phyloP scores from a whole-genome alignment of 2,329 filamentous ascomycete genomes.

The Sphaerulina populicola region DNA sequence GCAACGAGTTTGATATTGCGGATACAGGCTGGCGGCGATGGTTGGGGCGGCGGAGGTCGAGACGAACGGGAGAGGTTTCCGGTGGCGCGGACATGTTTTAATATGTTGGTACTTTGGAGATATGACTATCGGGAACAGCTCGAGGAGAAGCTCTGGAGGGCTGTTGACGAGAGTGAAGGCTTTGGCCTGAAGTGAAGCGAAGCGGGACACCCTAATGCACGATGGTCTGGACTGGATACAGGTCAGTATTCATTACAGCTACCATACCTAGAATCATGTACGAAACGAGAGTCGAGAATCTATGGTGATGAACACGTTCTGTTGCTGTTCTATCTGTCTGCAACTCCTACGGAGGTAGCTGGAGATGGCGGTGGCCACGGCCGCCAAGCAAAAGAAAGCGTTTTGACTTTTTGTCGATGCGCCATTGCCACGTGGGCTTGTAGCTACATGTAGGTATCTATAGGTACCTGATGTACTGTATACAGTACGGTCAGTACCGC shows the following conservation, averaged over 20 bases:
- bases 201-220: not conserved
- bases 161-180: constrained; percentile 82
- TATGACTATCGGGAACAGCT: constrained; percentile 60
- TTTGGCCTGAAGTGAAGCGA: constrained; percentile 69
- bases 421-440: too few relatives aligned
- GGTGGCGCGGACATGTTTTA: constrained; percentile 85
- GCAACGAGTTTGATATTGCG: constrained; percentile 70
- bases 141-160: constrained; percentile 68
- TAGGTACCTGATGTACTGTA: too few relatives aligned
- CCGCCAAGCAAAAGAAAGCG: too few relatives aligned
- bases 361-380: too few relatives aligned
- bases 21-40: constrained; percentile 59
- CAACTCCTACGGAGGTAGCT: too few relatives aligned
- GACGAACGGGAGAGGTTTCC: constrained; percentile 68
- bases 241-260: not conserved
- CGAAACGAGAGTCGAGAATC: too few relatives aligned
- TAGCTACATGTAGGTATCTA: too few relatives aligned
- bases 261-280: not conserved
- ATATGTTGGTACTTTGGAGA: constrained; percentile 67
- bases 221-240: not conserved
- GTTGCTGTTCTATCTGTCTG: too few relatives aligned
- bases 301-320: too few relatives aligned
- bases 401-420: too few relatives aligned
- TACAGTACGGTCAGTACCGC: too few relatives aligned
- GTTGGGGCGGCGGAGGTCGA: constrained; percentile 26